Evolutionary conservation across 305 asterid species (phyloP).

Genomic region (Striga hermonthica): DNA sequence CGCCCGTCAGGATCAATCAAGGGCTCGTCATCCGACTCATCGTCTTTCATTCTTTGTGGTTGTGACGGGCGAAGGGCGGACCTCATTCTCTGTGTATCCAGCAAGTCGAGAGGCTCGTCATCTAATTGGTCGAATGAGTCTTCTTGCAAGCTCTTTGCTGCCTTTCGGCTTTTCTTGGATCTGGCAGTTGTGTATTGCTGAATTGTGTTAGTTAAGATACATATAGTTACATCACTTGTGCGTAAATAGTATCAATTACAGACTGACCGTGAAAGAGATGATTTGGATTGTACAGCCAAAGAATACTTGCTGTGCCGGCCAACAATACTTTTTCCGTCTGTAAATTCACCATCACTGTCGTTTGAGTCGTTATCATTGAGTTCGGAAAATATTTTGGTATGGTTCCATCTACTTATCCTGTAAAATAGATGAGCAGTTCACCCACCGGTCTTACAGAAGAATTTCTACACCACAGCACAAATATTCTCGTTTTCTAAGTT

Average conservation of each 20-base stretch:
- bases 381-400: constrained; percentile 84
- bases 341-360: constrained; percentile 47
- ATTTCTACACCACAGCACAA: no score
- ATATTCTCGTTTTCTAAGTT: no score
- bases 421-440: constrained; percentile 19
- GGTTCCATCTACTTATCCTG: constrained; percentile 94
- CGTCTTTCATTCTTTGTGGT: constrained; percentile 42
- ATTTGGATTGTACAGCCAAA: constrained; percentile 44
- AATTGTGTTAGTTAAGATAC: constrained; percentile 9
- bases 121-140: constrained; percentile 72
- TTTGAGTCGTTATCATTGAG: constrained; percentile 49
- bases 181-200: constrained; percentile 35
- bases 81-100: constrained; percentile 69
- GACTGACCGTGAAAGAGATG: constrained; percentile 59
- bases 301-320: constrained; percentile 51
- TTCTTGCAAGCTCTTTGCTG: constrained; percentile 75
- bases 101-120: constrained; percentile 90
- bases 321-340: constrained; percentile 40
- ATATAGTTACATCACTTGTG: neutral
- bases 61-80: constrained; percentile 74
- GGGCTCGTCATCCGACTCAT: constrained; percentile 79
- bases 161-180: constrained; percentile 55
- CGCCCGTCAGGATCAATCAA: constrained; percentile 83
- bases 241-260: neutral
- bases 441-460: no score